Evolutionary conservation across 768 basidiomycete genomes (phyloP), one percentile per base, ranked within the genome.

Genomic region (Tephrocybe sp.): DNA sequence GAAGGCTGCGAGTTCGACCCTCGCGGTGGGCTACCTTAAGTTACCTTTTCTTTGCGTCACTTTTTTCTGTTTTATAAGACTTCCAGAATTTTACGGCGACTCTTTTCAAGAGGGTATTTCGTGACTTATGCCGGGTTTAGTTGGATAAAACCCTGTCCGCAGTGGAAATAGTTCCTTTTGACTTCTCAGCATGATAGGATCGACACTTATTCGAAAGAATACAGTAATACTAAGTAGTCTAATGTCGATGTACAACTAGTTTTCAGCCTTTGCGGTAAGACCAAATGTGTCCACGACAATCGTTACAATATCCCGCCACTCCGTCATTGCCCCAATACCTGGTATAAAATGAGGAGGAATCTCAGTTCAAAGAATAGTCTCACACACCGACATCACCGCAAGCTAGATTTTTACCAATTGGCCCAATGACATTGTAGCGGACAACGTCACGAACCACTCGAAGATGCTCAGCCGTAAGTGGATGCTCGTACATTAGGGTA

Each of bases 401-500:
- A 11, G 96, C 95, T 2, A 98, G 76, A 15, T 60, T 72, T 64
- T 98, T 98, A 0, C 88, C 88, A 21, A 95, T 87, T 0, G 96
- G 96, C 0, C 95, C 95, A 5, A 88, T 75, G 13, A 98, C 77
- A 19, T 80, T 70, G 62, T 98, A 99, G 11, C 79, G 76, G 9
- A 98, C 77, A 32, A 89, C 77, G 1, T 94, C 88, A 22, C 74
- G 75, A 5, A 96, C 77, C 31, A 88, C 61, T 19, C 82, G 78
- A 35, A 98, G 68, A 61, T 99, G 97, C 54, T 88, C 81, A 1
- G 82, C 79, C 0, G 95, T 98, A 18, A 98, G 76, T 16, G 93
- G 93, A 63, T 98, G 95, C 51, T 89, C 83, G 62, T 91, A 98
- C 96, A 99, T 99, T 56, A 92, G 74, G 3, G 97, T 98, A 66